These are phyloP conservation scores for Helminthosporium solani DNA, from an alignment of 2,329 filamentous ascomycete genomes.

Conservation along the genomic window DNA sequence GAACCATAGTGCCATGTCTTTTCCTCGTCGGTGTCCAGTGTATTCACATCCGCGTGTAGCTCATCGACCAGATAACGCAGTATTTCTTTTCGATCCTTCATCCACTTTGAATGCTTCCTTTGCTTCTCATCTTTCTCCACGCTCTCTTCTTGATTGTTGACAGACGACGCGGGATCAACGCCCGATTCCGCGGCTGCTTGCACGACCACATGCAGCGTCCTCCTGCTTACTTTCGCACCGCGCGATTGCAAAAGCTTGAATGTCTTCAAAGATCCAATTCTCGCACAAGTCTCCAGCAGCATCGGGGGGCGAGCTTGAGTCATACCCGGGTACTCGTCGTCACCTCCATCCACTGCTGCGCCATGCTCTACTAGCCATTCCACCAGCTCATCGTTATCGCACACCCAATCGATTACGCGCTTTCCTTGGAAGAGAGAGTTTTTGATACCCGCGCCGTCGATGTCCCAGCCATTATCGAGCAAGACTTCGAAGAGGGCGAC, in stretches of 20 bases:
- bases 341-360: background rate
- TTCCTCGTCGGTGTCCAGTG: conserved; percentile 2
- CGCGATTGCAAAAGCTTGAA: background rate
- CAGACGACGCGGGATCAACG: background rate
- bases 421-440: background rate
- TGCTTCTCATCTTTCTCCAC: too few species aligned
- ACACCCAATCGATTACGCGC: background rate
- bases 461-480: conserved; percentile 3
- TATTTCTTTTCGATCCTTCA: too few species aligned
- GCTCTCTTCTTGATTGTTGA: too few species aligned
- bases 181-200: background rate
- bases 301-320: background rate
- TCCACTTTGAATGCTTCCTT: too few species aligned
- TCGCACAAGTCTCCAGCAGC: background rate
- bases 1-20: background rate
- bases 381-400: background rate
- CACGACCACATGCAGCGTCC: background rate
- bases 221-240: background rate
- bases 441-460: background rate
- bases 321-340: background rate
- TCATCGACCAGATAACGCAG: conserved; percentile 8
- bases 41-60: conserved; percentile 3
- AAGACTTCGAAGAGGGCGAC: conserved; percentile 3
- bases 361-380: conserved; percentile 6
- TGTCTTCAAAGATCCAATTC: background rate